These are phyloP conservation scores for Pseudozyma thailandica DNA, from an alignment of 1,284 basidiomycete genomes.

Conservation along the genomic window DNA sequence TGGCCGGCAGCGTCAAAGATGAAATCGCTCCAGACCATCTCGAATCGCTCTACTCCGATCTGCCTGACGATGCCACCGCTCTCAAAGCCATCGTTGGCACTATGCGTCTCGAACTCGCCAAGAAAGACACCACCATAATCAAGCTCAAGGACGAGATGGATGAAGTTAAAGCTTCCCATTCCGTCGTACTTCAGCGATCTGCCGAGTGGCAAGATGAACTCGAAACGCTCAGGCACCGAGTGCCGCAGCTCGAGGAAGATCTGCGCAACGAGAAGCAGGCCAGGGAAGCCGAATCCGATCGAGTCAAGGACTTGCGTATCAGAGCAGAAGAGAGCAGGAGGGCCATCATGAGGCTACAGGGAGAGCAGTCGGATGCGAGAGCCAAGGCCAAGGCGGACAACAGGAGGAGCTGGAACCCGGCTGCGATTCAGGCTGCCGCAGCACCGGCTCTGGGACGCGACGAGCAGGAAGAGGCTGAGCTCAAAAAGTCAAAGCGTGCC, in stretches of 20 bases:
- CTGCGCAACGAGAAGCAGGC: conserved; percentile 39
- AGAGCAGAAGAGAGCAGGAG: conserved; percentile 61
- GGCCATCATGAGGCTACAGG: conserved; percentile 63
- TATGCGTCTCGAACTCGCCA: conserved; percentile 46
- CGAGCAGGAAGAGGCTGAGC: conserved; percentile 52
- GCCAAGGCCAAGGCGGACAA: conserved; percentile 54
- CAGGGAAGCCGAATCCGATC: conserved; percentile 54
- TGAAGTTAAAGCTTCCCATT: conserved; percentile 49
- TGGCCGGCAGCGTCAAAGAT: conserved; percentile 20
- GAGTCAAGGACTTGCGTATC: conserved; percentile 62
- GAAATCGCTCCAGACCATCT: conserved; percentile 33
- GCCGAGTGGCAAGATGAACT: conserved; percentile 61
- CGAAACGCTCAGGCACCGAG: conserved; percentile 40
- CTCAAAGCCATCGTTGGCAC: conserved; percentile 54
- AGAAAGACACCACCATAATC: conserved; percentile 30
- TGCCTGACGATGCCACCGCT: conserved; percentile 43
- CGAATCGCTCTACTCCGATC: conserved; percentile 48
- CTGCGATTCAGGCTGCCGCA: conserved; percentile 21
- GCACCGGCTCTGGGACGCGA: conserved; percentile 25
- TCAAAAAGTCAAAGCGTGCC: conserved; percentile 53
- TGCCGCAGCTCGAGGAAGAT: conserved; percentile 31
- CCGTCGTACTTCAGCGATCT: conserved; percentile 50
- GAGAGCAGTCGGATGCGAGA: conserved; percentile 50
- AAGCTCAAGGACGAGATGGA: conserved; percentile 47
- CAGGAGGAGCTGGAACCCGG: conserved; percentile 45